These are phyloP conservation scores for Chrysosporium keratinophilum DNA, from an alignment of 2,329 filamentous ascomycete species.

Conservation along the genomic window DNA sequence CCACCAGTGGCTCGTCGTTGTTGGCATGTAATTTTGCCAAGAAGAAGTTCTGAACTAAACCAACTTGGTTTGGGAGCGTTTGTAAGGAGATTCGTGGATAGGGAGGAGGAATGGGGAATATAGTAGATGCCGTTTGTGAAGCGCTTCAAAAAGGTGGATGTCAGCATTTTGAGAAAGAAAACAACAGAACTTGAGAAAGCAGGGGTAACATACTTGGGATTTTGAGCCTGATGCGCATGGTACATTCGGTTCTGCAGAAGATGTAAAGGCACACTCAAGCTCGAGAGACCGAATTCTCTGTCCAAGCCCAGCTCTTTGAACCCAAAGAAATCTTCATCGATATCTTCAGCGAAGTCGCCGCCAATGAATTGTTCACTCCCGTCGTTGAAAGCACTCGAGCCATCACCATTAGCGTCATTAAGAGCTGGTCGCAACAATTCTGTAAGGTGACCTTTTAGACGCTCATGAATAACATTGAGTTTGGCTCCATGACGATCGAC, in stretches of 20 bases:
- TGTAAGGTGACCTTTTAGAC: slow-evolving; percentile 86
- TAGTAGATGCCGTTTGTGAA: slow-evolving; percentile 47
- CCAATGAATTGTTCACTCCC: slow-evolving; percentile 94
- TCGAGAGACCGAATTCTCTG: slow-evolving; percentile 76
- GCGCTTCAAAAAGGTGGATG: slow-evolving; percentile 18
- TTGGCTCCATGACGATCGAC: slow-evolving; percentile 76
- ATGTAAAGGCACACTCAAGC: slow-evolving; percentile 84
- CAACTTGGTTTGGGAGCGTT: slow-evolving; percentile 68
- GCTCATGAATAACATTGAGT: slow-evolving; percentile 75
- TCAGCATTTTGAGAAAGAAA: slow-evolving; percentile 7
- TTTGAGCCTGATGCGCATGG: slow-evolving; percentile 71
- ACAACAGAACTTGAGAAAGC: not conserved
- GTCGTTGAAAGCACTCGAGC: slow-evolving; percentile 84
- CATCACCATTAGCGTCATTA: slow-evolving; percentile 67
- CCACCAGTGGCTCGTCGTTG: slow-evolving; percentile 68
- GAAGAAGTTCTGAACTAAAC: slow-evolving; percentile 85
- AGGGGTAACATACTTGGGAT: slow-evolving; percentile 41
- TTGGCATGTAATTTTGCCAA: slow-evolving; percentile 77
- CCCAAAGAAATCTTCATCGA: slow-evolving; percentile 97
- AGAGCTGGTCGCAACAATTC: slow-evolving; percentile 87
- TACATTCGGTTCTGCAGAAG: slow-evolving; percentile 84
- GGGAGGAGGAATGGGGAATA: slow-evolving; percentile 53
- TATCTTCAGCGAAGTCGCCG: slow-evolving; percentile 93
- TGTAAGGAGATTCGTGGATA: slow-evolving; percentile 71
- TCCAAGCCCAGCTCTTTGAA: slow-evolving; percentile 93